phyloP scores from a whole-genome alignment of 352 stramenopile species.

The Pythium rhizo-oryzae region DNA sequence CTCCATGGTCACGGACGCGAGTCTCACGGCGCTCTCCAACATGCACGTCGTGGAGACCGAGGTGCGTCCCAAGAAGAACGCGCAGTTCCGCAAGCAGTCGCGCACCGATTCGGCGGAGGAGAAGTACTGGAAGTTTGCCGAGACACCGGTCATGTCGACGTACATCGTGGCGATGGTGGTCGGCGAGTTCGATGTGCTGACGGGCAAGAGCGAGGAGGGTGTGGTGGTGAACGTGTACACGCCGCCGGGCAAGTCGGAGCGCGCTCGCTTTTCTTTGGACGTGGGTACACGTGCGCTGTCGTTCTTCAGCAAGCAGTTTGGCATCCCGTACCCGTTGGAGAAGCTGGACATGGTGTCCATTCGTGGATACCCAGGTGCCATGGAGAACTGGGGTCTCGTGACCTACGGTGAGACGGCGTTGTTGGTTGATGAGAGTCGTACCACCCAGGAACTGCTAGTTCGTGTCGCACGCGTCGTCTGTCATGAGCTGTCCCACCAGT shows the following conservation, averaged over 20 bases:
- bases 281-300: constrained; percentile 61
- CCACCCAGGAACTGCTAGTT: constrained; percentile 54
- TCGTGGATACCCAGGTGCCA: constrained; percentile 94
- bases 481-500: constrained; percentile 98
- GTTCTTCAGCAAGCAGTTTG: constrained; percentile 77
- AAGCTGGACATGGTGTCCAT: constrained; percentile 99
- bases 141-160: constrained; percentile 97
- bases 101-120: constrained; percentile 47
- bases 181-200: constrained; percentile 97
- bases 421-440: constrained; percentile 79
- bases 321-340: constrained; percentile 94
- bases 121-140: constrained; percentile 88
- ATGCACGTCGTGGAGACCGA: constrained; percentile 93
- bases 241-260: constrained; percentile 87
- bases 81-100: constrained; percentile 50
- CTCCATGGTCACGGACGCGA: constrained; percentile 89
- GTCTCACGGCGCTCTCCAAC: constrained; percentile 95
- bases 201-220: constrained; percentile 85
- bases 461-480: constrained; percentile 94
- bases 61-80: constrained; percentile 60
- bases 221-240: constrained; percentile 97
- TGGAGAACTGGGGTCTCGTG: constrained; percentile 96
- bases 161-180: constrained; percentile 97
- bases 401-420: constrained; percentile 95
- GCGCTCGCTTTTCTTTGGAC: constrained; percentile 91